These are phyloP conservation scores for Camptophora hylomeconis DNA, from an alignment of 2,329 filamentous ascomycete species.

Conservation along the genomic window DNA sequence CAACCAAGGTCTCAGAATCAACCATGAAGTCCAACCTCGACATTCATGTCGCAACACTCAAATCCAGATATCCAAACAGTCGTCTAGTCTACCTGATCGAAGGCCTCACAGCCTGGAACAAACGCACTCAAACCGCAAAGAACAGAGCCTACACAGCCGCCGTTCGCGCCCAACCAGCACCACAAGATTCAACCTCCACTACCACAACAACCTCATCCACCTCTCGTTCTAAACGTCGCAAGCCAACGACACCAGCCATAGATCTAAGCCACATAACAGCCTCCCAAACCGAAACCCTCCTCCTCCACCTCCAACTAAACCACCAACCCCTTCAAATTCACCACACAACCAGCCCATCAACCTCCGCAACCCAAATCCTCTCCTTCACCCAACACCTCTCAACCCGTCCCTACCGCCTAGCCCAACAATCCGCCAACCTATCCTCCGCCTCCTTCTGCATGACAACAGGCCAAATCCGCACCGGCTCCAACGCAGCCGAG, in stretches of 20 bases:
- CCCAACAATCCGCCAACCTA: slow-evolving; percentile 36
- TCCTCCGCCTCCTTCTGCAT: slow-evolving; percentile 56
- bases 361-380: slow-evolving; percentile 61
- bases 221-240: slow-evolving; percentile 19
- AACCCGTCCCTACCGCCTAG: slow-evolving; percentile 54
- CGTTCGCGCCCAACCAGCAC: slow-evolving; percentile 41
- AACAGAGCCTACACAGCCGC: slow-evolving; percentile 56
- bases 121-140: slow-evolving; percentile 53
- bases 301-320: slow-evolving; percentile 56
- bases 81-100: slow-evolving; percentile 60
- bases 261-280: slow-evolving; percentile 45
- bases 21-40: slow-evolving; percentile 40
- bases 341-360: slow-evolving; percentile 46
- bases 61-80: slow-evolving; percentile 38
- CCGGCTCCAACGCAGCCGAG: slow-evolving; percentile 48
- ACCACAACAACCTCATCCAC: slow-evolving; percentile 13
- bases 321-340: slow-evolving; percentile 53
- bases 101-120: slow-evolving; percentile 52
- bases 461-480: slow-evolving; percentile 62
- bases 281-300: slow-evolving; percentile 55
- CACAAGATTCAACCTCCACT: slow-evolving; percentile 12
- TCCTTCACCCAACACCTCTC: slow-evolving; percentile 69
- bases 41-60: slow-evolving; percentile 44
- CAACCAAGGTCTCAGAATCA: slow-evolving; percentile 12
- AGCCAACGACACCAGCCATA: slow-evolving; percentile 27